Evolutionary conservation across 106 monocot species (phyloP), one percentile per base, ranked within the genome.

Genomic region (Dioscorea dumetorum): DNA sequence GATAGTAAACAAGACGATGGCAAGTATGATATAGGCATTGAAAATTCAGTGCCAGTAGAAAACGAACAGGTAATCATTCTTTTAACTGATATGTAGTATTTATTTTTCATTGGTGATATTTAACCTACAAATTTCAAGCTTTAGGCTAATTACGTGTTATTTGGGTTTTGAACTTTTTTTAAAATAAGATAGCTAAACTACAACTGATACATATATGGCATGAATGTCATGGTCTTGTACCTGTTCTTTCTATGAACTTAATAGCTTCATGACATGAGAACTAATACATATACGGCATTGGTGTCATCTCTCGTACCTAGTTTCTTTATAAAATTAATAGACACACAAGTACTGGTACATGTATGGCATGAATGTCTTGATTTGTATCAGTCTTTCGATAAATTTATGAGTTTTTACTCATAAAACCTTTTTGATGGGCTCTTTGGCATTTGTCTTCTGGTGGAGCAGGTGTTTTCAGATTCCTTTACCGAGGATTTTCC

Each of bases 401-500:
- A 59, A 22, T 53, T 48, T 11, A 21, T 16, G 19, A 22, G 4
- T 23, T 5, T 21, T 7, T 32, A 11, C 24, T 4, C 54, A 2
- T 4, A 32, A 8, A 51, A 17, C 4, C 54, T 15, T 21, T 49
- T 5, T 17, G 17, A 63, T 34, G 20, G 20, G 15, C 24, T 17
- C 22, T 48, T 35, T 10, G 4, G 4, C 15, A 41, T 41, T 48
- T 64, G 15, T 70, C 14, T 6, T 35, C 72, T 69, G n/a, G 2
- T 53, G 49, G 24, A 64, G 33, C 67, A 84, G 84, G 71, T 56
- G 35, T 57, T 77, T 71, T 41, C 70, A 24, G 28, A 50, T 74
- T 76, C 67, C 7, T 32, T 66, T 22, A 3, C 49, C 50, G 72
- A 79, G 21, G 85, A 85, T 70, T 73, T 65, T 16, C 77, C 52